Evolutionary conservation across 495 filamentous ascomycete genomes (phyloP).

Genomic region (Lichenothelia convexa): DNA sequence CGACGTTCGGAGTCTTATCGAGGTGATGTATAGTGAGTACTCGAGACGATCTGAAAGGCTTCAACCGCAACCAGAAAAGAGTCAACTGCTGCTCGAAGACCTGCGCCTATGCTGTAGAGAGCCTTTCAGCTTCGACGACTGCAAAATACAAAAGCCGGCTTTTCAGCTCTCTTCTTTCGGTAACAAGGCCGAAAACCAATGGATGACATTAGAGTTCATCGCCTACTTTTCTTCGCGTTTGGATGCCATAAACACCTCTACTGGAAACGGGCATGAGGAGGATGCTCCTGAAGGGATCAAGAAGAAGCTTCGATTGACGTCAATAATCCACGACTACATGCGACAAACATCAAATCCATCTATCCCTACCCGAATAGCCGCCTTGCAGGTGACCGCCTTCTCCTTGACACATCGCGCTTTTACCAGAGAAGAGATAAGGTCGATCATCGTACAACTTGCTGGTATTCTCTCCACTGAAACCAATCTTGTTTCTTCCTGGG

Average conservation of each 20-base stretch:
- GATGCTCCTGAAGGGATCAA: too few species aligned
- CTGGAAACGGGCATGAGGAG: too few species aligned
- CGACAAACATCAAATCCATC: conserved; percentile 39
- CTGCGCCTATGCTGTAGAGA: too few species aligned
- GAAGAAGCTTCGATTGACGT: conserved; percentile 46
- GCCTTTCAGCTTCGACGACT: too few species aligned
- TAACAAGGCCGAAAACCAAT: conserved; percentile 7
- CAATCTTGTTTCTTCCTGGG: conserved; percentile 36
- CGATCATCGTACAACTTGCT: conserved; percentile 29
- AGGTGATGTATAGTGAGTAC: conserved; percentile 11
- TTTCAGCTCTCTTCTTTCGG: background rate
- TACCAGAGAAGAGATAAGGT: conserved; percentile 24
- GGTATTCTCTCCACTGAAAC: conserved; percentile 38
- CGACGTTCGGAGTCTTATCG: conserved; percentile 19
- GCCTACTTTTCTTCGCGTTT: conserved; percentile 9
- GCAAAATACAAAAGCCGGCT: background rate
- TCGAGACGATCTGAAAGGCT: conserved; percentile 7
- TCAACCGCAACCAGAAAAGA: conserved; percentile 8
- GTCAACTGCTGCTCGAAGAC: conserved; percentile 1
- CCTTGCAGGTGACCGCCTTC: conserved; percentile 67
- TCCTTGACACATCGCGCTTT: conserved; percentile 28
- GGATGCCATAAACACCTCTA: too few species aligned
- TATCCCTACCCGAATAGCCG: conserved; percentile 38
- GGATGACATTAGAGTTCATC: conserved; percentile 9
- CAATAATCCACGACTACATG: conserved; percentile 40